A percentile compares a stretch with the other conserved stretches of the same genome.
These are phyloP conservation scores for Colletotrichum sp. DNA, from an alignment of 2,329 filamentous ascomycete genomes.

Conservation along the genomic window DNA sequence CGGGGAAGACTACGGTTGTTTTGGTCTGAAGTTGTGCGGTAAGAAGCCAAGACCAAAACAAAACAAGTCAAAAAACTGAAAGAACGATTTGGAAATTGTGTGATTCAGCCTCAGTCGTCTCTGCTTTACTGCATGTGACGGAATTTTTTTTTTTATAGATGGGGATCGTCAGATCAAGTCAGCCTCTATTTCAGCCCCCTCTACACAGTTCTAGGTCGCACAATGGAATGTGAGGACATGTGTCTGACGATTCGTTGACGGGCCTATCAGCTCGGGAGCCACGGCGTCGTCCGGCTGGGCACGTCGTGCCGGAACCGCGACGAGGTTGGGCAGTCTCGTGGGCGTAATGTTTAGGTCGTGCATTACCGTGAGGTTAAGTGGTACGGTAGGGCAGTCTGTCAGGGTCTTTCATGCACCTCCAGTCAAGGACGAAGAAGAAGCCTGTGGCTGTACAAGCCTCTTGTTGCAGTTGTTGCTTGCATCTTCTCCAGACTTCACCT, in stretches of 20 bases:
- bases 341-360: neutral
- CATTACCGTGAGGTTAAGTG: neutral
- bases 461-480: neutral
- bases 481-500: neutral
- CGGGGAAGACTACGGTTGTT: neutral
- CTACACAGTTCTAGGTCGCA: neutral
- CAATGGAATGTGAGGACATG: neutral
- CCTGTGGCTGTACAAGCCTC: neutral
- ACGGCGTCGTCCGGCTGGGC: constrained; percentile 11
- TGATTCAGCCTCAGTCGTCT: neutral
- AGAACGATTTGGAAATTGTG: neutral
- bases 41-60: neutral
- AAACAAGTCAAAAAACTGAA: neutral
- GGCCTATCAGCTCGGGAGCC: constrained; percentile 8
- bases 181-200: neutral
- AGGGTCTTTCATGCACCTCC: neutral
- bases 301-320: neutral
- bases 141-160: neutral
- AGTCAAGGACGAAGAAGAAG: neutral
- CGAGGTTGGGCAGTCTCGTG: neutral
- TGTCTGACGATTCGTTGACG: constrained; percentile 3
- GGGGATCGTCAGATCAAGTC: neutral
- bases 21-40: neutral
- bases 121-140: neutral
- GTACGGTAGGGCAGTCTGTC: neutral